phyloP scores from a whole-genome alignment of 192 early-diverging fungal genomes.

The Linnemannia zychae region DNA sequence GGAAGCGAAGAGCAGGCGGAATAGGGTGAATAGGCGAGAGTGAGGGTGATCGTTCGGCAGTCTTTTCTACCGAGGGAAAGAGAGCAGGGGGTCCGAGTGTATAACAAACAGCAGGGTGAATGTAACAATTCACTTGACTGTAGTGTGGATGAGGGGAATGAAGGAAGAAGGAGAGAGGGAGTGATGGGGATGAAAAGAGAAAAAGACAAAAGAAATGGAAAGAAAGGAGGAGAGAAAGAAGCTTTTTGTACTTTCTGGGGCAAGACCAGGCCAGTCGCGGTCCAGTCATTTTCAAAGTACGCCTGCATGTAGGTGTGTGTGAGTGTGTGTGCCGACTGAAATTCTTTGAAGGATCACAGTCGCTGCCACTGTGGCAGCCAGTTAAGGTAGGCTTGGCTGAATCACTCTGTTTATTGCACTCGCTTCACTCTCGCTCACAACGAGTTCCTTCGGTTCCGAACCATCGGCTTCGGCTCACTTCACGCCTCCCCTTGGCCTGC shows the following conservation, averaged over 20 bases:
- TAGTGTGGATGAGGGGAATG: neutral
- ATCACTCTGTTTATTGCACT: neutral
- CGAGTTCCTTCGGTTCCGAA: neutral
- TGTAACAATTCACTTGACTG: too few species aligned
- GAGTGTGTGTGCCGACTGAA: too few species aligned
- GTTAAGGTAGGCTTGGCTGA: neutral
- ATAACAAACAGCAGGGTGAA: neutral
- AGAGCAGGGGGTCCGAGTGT: neutral
- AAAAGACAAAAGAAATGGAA: neutral
- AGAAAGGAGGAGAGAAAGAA: constrained; percentile 6
- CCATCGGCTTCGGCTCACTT: neutral
- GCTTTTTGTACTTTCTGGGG: neutral
- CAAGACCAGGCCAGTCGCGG: neutral
- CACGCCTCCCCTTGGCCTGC: neutral
- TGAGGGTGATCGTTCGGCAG: neutral
- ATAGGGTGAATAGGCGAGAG: neutral
- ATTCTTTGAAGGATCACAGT: too few species aligned
- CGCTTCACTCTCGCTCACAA: neutral
- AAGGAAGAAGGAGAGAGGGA: neutral
- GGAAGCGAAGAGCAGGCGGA: neutral
- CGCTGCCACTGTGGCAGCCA: neutral
- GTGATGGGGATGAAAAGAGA: neutral
- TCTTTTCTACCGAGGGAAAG: neutral
- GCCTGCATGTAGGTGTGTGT: too few species aligned
- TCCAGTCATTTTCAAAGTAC: neutral